Evolutionary conservation across 495 filamentous ascomycete species (phyloP), one percentile per base, ranked within the genome.

Genomic region (Xylaria nigripes): DNA sequence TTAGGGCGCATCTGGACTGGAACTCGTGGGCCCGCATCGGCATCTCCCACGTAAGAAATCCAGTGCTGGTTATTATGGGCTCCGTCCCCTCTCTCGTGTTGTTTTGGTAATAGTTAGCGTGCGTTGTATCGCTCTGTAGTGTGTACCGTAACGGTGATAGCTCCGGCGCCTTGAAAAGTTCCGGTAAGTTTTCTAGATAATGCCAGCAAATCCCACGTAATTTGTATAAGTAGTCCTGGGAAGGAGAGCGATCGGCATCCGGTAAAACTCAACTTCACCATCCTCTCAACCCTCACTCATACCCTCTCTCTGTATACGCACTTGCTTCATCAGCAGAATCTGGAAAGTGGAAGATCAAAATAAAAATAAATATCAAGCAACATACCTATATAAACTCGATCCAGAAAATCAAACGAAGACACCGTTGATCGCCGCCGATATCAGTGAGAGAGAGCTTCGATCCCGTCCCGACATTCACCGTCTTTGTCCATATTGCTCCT

Each of bases 1-100:
- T 55, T 55, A 55, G 53, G 53, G 36, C 53, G 44, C 45, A 55
- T 45, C 52, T 55, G 52, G 42, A 49, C 52, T 55, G 32, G 32
- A 36, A 36, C 32, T 36, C 24, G 52, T 45, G 41, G 46, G 53
- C 53, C 46, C 42, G 53, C 53, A 48, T 55, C 53, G 53, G 53
- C 53, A 55, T 23, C 53, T 48, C 36, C 53, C 53, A 55, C 46
- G 53, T 49, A 46, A 46, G 45, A 45, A 21, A 4, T 22, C 27
- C 34, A 42, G 45, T 34, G 24, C 36, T 34, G 32, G 36, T 27
- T 41, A 50, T 55, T 41, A 40, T 18, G 15, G 15, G 38, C 46
- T 45, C 53, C 53, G 45, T 55, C 53, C 53, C 46, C 53, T 55
- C 53, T 50, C 48, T 55, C 27, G 21, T 19, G 45, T 45, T 45